Percentiles rank a stretch among this genome's conserved stretches.
Evolutionary conservation across 805 yeast species (phyloP).

Genomic region (Sugiyamaella chiloensis): DNA sequence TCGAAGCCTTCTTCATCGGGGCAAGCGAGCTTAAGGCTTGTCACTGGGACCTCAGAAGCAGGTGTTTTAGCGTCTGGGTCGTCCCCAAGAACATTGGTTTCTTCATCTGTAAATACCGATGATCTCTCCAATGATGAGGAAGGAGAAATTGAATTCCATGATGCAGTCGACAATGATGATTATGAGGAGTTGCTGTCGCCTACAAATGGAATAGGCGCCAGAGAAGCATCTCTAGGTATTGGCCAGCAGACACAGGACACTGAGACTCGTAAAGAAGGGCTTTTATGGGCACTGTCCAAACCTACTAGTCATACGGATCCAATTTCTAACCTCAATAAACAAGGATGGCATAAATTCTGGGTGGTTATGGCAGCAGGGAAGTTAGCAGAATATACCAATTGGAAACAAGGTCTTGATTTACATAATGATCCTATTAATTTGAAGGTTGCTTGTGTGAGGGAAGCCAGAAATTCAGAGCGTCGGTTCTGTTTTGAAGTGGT

Average conservation of each 20-base stretch:
- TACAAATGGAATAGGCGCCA: constrained; percentile 2
- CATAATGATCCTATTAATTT: constrained; percentile 68
- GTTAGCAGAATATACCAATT: constrained; percentile 69
- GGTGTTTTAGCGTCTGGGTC: neutral
- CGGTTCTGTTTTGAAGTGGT: constrained; percentile 70
- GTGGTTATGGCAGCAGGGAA: constrained; percentile 68
- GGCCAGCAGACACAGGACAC: constrained; percentile 2
- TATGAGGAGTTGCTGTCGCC: constrained; percentile 19
- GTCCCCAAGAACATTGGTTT: neutral
- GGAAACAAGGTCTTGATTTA: constrained; percentile 65
- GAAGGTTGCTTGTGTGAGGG: constrained; percentile 61
- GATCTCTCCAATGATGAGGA: neutral
- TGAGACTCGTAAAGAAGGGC: constrained; percentile 37
- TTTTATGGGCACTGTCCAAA: constrained; percentile 42
- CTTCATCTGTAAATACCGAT: neutral
- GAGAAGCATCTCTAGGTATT: neutral
- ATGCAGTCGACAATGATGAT: neutral
- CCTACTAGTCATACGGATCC: constrained; percentile 36
- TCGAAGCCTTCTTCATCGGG: neutral
- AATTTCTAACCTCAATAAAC: constrained; percentile 32
- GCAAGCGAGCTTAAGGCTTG: constrained; percentile 1
- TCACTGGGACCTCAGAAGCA: neutral
- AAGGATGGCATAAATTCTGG: constrained; percentile 85
- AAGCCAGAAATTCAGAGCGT: constrained; percentile 39
- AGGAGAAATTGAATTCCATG: neutral